Evolutionary conservation across 2,329 filamentous ascomycete species (phyloP), one percentile per base, ranked within the genome.

Genomic region (Talaromyces rugulosus): DNA sequence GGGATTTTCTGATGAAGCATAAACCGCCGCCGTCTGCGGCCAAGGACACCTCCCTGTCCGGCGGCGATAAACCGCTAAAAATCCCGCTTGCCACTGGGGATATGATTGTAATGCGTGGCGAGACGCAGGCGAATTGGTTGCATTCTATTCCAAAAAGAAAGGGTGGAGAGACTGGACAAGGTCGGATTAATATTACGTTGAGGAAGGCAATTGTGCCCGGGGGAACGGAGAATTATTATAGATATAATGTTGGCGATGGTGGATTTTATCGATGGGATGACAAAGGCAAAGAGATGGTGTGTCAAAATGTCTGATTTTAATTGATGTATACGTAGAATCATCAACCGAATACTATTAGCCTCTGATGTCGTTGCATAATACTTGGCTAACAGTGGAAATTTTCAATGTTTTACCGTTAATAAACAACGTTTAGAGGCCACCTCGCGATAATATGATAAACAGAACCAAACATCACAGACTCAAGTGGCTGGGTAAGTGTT

Each of bases 201-300:
- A 80, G 90, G 31, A 83, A 82, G 66, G 90, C 89, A 27, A 82
- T 91, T 80, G 81, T 89, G 27, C 88, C 83, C 66, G 88, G 80
- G 3, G 90, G 89, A 1, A 93, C 89, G 31, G 87, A 91, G 69
- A 94, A 94, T 74, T 93, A 94, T 73, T 92, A 94, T 74, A 85
- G 87, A 70, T 94, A 94, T 75, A 94, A 94, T 75, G 88, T 93
- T 57, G 90, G 90, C 0, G 82, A 75, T 44, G 90, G 90, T 0
- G 81, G 78, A 1, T 83, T 88, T n/a, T 89, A 86, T 72, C 82
- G 81, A 68, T 93, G 90, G 90, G 81, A 90, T 72, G 44, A 47
- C 11, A 27, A 8, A 9, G n/a, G 18, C 7, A 47, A 47, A 47
- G 44, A 47, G 44, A 47, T 47, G 44, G 18, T 47, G 11, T 23